Conservation (phyloP, 306 rosid species). For the Erythrophleum fordii region DNA sequence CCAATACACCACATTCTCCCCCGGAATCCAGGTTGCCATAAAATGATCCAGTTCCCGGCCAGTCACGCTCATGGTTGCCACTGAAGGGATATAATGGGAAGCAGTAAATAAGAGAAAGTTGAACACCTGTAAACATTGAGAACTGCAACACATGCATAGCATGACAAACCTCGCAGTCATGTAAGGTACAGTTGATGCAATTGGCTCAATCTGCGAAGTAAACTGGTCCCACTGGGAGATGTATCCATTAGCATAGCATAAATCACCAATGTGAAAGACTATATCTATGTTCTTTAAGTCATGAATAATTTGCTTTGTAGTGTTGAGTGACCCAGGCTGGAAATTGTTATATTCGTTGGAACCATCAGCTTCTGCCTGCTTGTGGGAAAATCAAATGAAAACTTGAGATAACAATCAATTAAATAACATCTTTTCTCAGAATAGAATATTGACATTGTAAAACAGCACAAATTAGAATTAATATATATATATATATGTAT, state of each 20-base stretch:
- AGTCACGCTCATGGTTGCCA: slow-evolving; percentile 98
- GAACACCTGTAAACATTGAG: slow-evolving; percentile 12
- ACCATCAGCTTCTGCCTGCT: slow-evolving; percentile 94
- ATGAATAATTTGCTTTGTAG: slow-evolving; percentile 72
- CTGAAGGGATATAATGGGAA: slow-evolving; percentile 47
- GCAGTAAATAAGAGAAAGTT: slow-evolving; percentile 37
- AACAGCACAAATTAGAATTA: not conserved
- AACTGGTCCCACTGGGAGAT: slow-evolving; percentile 98
- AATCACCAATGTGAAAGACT: slow-evolving; percentile 94
- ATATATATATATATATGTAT: too few species aligned
- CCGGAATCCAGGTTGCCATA: slow-evolving; percentile 86
- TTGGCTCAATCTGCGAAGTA: slow-evolving; percentile 92
- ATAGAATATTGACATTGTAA: not conserved
- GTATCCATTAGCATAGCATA: slow-evolving; percentile 90
- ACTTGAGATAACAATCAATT: slow-evolving; percentile 12
- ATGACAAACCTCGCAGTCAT: slow-evolving; percentile 81
- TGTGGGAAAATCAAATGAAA: slow-evolving; percentile 26
- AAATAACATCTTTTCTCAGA: not conserved
- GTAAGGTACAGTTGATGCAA: slow-evolving; percentile 88
- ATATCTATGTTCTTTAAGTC: slow-evolving; percentile 79
- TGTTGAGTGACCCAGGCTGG: slow-evolving; percentile 84
- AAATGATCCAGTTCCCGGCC: slow-evolving; percentile 89
- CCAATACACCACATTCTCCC: slow-evolving; percentile 93
- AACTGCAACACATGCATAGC: not conserved
- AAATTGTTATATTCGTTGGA: slow-evolving; percentile 91